These are phyloP conservation scores for Primulina eburnea DNA, from an alignment of 257 asterid genomes.

Conservation along the genomic window DNA sequence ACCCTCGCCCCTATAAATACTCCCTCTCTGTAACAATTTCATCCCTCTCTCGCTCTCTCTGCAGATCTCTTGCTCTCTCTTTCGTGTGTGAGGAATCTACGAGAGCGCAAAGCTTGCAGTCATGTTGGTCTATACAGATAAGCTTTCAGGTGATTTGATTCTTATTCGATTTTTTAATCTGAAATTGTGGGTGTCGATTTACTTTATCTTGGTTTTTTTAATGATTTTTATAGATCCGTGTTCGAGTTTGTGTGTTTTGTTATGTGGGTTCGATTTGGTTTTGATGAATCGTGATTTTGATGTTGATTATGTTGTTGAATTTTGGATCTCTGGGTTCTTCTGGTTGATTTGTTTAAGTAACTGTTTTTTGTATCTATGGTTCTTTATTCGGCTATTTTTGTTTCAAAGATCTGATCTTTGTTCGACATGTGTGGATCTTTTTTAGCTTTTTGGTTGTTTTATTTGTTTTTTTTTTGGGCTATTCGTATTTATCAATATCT, in stretches of 20 bases:
- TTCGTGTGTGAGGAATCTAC: constrained; percentile 1
- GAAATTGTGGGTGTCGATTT: neutral
- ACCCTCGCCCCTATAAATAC: constrained; percentile 41
- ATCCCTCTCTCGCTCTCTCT: constrained; percentile 31
- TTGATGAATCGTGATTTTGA: neutral
- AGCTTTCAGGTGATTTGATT: constrained; percentile 27
- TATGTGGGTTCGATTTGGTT: neutral
- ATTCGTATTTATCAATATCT: neutral
- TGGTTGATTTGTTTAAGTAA: neutral
- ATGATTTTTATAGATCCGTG: constrained; percentile 5
- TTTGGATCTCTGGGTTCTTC: neutral
- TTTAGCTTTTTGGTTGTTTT: neutral
- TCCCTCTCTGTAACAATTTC: neutral
- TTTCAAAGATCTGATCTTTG: neutral
- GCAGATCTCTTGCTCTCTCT: neutral
- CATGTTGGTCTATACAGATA: constrained; percentile 45
- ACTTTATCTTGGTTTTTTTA: neutral
- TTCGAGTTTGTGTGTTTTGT: neutral
- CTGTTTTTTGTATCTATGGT: neutral
- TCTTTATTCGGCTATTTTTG: neutral
- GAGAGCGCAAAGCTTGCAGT: constrained; percentile 17
- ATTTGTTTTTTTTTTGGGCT: too few relatives aligned
- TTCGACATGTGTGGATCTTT: neutral
- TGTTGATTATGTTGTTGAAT: neutral
- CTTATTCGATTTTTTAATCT: neutral